phyloP scores from a whole-genome alignment of 208 protist genomes.

The Crithidia brevicula region DNA sequence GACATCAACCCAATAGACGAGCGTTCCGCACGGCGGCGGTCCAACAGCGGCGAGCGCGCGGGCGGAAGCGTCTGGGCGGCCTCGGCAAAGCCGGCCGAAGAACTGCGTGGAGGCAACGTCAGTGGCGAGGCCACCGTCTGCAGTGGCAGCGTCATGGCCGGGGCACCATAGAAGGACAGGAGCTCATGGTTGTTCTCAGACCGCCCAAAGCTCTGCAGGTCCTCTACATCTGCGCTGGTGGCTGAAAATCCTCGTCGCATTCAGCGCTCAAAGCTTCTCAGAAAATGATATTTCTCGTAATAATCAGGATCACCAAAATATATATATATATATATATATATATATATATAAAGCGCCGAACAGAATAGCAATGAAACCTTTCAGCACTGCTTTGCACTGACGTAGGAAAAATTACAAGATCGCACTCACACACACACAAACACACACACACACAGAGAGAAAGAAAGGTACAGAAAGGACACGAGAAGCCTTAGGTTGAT shows the following conservation, averaged over 20 bases:
- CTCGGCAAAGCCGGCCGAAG: not conserved
- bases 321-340: not conserved
- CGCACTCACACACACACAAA: too few relatives aligned
- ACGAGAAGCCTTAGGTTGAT: not conserved
- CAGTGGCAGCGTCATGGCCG: not conserved
- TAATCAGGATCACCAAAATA: too few relatives aligned
- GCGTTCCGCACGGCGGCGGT: not conserved
- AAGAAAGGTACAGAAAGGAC: conserved; percentile 2
- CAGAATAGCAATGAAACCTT: not conserved
- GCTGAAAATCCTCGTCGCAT: not conserved
- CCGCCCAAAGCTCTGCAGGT: not conserved
- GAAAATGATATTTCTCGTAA: too few relatives aligned
- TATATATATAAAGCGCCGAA: not conserved
- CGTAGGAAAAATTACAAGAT: too few relatives aligned
- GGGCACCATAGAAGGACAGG: not conserved
- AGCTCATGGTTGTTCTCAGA: not conserved
- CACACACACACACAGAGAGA: too few relatives aligned
- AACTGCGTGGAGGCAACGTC: not conserved
- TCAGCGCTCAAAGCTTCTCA: not conserved
- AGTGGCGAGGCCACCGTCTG: not conserved
- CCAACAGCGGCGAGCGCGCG: conserved; percentile 6
- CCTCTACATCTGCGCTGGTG: not conserved
- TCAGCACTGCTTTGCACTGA: too few relatives aligned
- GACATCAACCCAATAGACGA: not conserved
- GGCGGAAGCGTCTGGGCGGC: not conserved